Percentiles rank a stretch among this genome's conserved stretches.
These are phyloP conservation scores for Agarophyton chilense DNA, from an alignment of 23 red algal genomes.

Conservation along the genomic window DNA sequence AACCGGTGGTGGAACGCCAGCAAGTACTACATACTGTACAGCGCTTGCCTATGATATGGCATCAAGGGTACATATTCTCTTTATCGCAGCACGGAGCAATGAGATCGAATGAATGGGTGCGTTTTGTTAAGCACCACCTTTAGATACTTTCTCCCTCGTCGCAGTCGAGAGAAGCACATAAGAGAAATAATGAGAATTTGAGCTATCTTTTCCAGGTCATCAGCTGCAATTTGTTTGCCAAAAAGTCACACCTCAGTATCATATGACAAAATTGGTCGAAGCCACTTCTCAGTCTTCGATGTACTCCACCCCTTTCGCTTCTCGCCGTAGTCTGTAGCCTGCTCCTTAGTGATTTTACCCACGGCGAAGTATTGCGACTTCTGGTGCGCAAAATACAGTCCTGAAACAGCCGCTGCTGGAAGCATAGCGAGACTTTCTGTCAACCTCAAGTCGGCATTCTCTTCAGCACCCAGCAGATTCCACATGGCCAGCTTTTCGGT, in stretches of 20 bases:
- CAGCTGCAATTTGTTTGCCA: too few relatives aligned
- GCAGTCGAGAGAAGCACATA: too few relatives aligned
- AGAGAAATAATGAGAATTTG: too few relatives aligned
- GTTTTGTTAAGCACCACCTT: too few relatives aligned
- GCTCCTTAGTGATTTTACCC: constrained; percentile 76
- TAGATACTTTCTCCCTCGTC: too few relatives aligned
- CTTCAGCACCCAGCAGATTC: constrained; percentile 66
- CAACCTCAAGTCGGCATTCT: constrained; percentile 33
- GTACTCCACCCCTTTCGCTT: constrained; percentile 61
- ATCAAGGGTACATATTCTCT: too few relatives aligned
- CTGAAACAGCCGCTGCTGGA: constrained; percentile 80
- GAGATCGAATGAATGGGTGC: too few relatives aligned
- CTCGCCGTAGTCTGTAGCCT: constrained; percentile 65
- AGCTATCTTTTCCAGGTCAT: too few relatives aligned
- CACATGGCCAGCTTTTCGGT: constrained; percentile 72
- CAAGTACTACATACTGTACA: too few relatives aligned
- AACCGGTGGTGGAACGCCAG: too few relatives aligned
- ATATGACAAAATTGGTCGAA: constrained; percentile 76
- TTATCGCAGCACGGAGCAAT: too few relatives aligned
- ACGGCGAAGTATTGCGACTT: constrained; percentile 85
- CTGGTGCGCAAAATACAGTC: constrained; percentile 80
- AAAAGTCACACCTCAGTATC: constrained; percentile 75
- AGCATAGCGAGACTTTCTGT: constrained; percentile 80
- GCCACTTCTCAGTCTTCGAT: constrained; percentile 73
- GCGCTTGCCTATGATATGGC: too few relatives aligned